Percentiles rank a stretch among this genome's conserved stretches.
These are phyloP conservation scores for Dinochytrium kinnereticum DNA, from an alignment of 371 early-diverging fungal species.

Conservation along the genomic window DNA sequence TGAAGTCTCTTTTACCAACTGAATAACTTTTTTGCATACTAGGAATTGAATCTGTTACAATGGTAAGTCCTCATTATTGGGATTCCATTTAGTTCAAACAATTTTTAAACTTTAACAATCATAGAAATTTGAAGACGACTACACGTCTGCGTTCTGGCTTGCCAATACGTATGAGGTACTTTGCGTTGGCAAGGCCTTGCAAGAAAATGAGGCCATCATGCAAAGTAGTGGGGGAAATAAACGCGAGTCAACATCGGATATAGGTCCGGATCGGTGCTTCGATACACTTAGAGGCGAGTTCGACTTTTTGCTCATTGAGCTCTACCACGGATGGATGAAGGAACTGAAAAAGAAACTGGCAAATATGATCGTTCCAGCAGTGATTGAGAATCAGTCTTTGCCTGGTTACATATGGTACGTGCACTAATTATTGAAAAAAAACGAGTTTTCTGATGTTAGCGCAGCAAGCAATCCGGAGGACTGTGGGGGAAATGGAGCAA, in stretches of 20 bases:
- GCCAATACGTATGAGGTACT: slow-evolving; percentile 92
- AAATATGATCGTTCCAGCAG: slow-evolving; percentile 92
- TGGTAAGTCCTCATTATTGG: background rate
- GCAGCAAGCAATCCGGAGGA: slow-evolving; percentile 82
- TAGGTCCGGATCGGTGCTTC: slow-evolving; percentile 41
- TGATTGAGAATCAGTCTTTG: slow-evolving; percentile 89
- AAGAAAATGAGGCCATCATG: slow-evolving; percentile 34
- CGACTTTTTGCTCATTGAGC: slow-evolving; percentile 63
- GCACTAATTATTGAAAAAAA: slow-evolving; percentile 90
- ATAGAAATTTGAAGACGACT: slow-evolving; percentile 72
- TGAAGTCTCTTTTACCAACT: background rate
- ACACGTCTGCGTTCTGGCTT: slow-evolving; percentile 86
- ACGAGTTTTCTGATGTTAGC: slow-evolving; percentile 74
- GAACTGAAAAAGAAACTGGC: slow-evolving; percentile 90
- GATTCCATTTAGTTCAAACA: slow-evolving; percentile 24
- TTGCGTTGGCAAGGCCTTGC: slow-evolving; percentile 53
- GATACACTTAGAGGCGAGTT: slow-evolving; percentile 56
- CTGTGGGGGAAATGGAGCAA: slow-evolving; percentile 71
- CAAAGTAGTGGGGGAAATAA: slow-evolving; percentile 10
- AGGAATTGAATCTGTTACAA: slow-evolving; percentile 15
- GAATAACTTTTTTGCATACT: background rate
- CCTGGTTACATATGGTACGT: slow-evolving; percentile 78
- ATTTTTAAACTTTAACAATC: slow-evolving; percentile 61
- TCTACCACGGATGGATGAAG: slow-evolving; percentile 87
- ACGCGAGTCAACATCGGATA: slow-evolving; percentile 28